These are phyloP conservation scores for Phytomonas sp. DNA, from an alignment of 208 protist species.

Conservation along the genomic window DNA sequence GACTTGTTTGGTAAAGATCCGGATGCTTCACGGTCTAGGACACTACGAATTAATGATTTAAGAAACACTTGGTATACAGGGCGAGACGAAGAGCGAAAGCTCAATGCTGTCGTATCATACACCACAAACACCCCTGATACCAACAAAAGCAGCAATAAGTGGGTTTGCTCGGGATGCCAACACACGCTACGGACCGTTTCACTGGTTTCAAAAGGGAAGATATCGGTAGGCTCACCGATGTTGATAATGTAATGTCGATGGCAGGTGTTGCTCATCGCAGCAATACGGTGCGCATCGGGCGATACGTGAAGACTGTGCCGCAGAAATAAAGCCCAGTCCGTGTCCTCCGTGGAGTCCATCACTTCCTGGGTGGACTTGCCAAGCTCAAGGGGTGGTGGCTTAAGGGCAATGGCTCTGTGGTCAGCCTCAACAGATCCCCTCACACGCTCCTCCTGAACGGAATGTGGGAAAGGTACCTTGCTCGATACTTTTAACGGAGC, in stretches of 20 bases:
- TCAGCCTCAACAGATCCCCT: not conserved
- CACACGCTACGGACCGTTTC: conserved; percentile 41
- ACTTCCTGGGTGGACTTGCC: not conserved
- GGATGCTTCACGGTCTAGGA: not conserved
- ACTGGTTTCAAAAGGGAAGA: conserved; percentile 49
- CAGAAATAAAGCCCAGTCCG: not conserved
- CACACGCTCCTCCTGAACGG: not conserved
- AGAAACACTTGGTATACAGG: not conserved
- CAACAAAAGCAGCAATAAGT: conserved; percentile 49
- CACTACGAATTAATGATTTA: not conserved
- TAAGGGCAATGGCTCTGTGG: not conserved
- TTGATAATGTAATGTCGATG: conserved; percentile 61
- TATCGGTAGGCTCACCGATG: conserved; percentile 24
- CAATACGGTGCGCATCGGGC: conserved; percentile 37
- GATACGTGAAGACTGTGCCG: conserved; percentile 52
- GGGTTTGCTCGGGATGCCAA: conserved; percentile 40
- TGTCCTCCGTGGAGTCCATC: not conserved
- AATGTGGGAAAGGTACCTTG: not conserved
- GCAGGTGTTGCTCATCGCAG: conserved; percentile 40
- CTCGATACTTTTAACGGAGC: not conserved
- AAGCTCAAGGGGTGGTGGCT: not conserved
- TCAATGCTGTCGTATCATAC: conserved; percentile 18
- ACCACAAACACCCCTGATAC: conserved; percentile 30
- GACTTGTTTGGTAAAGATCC: not conserved
- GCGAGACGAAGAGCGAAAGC: not conserved